Percentiles rank a stretch among this genome's conserved stretches.
Evolutionary conservation across 2,329 filamentous ascomycete genomes (phyloP).

Genomic region (Arthrobotrys pseudoclavata): DNA sequence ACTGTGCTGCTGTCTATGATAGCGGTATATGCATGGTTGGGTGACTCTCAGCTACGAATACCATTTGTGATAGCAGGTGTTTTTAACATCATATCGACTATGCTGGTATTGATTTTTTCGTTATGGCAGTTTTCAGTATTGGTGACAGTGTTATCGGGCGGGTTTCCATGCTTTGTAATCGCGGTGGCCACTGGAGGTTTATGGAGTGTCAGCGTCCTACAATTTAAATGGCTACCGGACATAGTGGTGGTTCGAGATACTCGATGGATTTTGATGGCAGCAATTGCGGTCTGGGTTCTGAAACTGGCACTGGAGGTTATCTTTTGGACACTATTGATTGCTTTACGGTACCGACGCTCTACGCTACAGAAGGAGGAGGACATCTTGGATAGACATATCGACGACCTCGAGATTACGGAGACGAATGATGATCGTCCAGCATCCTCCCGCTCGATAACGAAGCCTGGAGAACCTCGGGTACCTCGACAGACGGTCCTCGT

Average conservation of each 20-base stretch:
- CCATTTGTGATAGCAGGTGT: conserved; percentile 49
- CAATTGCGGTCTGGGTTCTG: conserved; percentile 53
- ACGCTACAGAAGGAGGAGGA: conserved; percentile 26
- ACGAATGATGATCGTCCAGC: conserved; percentile 16
- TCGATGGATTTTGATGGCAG: conserved; percentile 49
- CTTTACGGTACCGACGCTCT: conserved; percentile 35
- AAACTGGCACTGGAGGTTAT: conserved; percentile 48
- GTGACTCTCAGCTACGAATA: conserved; percentile 42
- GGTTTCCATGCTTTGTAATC: conserved; percentile 35
- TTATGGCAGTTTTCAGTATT: conserved; percentile 51
- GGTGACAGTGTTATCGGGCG: conserved; percentile 38
- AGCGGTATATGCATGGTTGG: conserved; percentile 50
- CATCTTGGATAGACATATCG: conserved; percentile 19
- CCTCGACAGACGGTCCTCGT: conserved; percentile 38
- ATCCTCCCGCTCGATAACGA: conserved; percentile 26
- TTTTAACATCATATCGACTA: conserved; percentile 50
- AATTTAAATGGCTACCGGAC: conserved; percentile 51
- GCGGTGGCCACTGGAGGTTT: conserved; percentile 41
- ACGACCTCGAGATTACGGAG: conserved; percentile 24
- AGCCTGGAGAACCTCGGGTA: conserved; percentile 19
- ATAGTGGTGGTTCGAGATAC: conserved; percentile 47
- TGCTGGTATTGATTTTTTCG: conserved; percentile 50
- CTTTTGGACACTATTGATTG: conserved; percentile 55
- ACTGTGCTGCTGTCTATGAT: conserved; percentile 54
- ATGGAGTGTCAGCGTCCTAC: conserved; percentile 51